Evolutionary conservation across 139 green algal species (phyloP), one percentile per base, ranked within the genome.

Genomic region (Diplosphaera chodatii): DNA sequence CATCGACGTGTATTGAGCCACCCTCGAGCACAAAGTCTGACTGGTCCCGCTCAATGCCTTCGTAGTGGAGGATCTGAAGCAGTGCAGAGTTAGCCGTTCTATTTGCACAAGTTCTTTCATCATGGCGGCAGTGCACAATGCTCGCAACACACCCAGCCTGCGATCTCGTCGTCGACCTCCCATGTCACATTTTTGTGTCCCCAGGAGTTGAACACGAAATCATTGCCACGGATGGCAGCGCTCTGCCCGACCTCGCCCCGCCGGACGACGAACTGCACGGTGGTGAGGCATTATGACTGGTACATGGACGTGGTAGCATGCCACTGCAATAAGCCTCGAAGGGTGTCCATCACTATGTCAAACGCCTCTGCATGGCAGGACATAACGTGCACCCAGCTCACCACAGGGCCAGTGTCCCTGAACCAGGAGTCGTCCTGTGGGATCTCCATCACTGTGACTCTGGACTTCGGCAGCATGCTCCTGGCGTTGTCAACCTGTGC

Each of bases 151-250:
- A 22, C 27, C 31, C 21, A 29, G 32, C 32, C 13, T 33, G 33
- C 34, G 15, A 71, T 33, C 25, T 71, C 22, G 29, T 33, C 33
- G 67, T 62, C 30, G 22, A 71, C 29, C 13, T 33, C 13, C 48
- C 21, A 32, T 0, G 76, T 63, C 23, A 84, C 80, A 37, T 31
- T 29, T 6, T 77, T 25, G 40, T 87, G 80, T 23, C 84, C 84
- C 84, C 84, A 90, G 0, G 77, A 75, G 32, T 90, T 90, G 73
- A 90, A 90, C 4, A 63, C 28, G 77, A 80, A 90, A 65, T 90
- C 75, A 18, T 90, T 73, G 27, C 75, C 82, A 0, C 64, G 76
- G 20, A 85, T 27, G 1, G 18, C n/a, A 20, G 66, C 63, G 29
- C 55, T n/a, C 32, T 66, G 55, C 3, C 32, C 25, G 4, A 33